Percentiles rank a stretch among this genome's conserved stretches.
phyloP scores from a whole-genome alignment of 495 filamentous ascomycete species.

The Mycothermus thermophilus region DNA sequence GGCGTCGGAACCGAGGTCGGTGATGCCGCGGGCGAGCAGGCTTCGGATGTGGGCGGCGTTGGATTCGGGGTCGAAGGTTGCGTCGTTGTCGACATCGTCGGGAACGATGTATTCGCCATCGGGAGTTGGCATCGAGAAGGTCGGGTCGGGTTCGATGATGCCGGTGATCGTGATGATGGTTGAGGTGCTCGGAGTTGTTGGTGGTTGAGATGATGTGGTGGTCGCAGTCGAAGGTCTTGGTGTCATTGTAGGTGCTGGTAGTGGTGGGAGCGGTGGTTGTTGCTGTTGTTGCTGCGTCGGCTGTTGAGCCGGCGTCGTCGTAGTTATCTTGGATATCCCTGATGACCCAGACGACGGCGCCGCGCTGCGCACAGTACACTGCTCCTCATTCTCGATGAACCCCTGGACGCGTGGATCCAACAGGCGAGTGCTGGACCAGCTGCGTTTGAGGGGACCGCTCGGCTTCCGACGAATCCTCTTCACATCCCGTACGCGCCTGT shows the following conservation, averaged over 20 bases:
- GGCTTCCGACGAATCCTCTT: constrained; percentile 7
- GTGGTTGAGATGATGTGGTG: no score
- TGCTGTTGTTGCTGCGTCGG: no score
- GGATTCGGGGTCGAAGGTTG: constrained; percentile 12
- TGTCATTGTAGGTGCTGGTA: constrained; percentile 2
- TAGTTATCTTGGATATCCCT: no score
- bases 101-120: no score
- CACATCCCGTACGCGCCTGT: constrained; percentile 1
- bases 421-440: constrained; percentile 12
- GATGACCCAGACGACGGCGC: neutral
- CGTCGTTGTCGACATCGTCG: no score
- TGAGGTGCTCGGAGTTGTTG: no score
- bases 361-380: constrained; percentile 23
- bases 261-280: constrained; percentile 12
- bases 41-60: constrained; percentile 14
- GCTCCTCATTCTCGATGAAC: constrained; percentile 24
- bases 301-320: no score
- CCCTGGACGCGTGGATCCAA: constrained; percentile 16
- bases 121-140: constrained; percentile 4
- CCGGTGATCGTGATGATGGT: neutral
- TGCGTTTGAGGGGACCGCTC: constrained; percentile 10
- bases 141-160: constrained; percentile 8
- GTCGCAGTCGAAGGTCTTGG: neutral
- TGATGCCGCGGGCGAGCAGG: constrained; percentile 20
- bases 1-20: no score